Conservation (phyloP, 116 monocot species). For the Cymodocea nodosa region DNA sequence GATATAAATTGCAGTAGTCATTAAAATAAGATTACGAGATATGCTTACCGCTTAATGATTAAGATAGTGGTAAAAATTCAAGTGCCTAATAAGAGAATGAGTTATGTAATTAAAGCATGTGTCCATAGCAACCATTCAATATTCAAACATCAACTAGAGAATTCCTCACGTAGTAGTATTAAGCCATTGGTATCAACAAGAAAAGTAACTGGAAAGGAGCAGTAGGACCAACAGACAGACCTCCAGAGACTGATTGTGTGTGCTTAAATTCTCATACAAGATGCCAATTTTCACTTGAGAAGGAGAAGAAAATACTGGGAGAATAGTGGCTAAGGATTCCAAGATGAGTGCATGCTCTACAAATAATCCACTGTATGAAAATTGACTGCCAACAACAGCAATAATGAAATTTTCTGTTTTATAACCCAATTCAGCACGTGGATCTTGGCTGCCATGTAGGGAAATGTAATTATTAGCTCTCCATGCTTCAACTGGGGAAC, state of each 20-base stretch:
- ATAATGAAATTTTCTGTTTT: conserved; percentile 64
- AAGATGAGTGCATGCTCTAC: conserved; percentile 77
- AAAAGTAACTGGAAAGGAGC: too few relatives aligned
- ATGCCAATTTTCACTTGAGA: conserved; percentile 57
- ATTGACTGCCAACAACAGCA: conserved; percentile 70
- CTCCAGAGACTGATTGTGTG: conserved; percentile 53
- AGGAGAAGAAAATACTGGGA: conserved; percentile 30
- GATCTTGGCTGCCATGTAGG: conserved; percentile 11
- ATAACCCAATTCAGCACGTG: conserved; percentile 31
- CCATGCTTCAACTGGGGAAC: conserved; percentile 69
- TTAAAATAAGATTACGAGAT: neutral
- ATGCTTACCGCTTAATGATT: neutral
- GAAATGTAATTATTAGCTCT: conserved; percentile 27
- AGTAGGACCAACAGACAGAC: conserved; percentile 16
- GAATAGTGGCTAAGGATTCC: conserved; percentile 49
- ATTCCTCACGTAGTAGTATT: too few relatives aligned
- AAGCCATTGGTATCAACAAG: too few relatives aligned
- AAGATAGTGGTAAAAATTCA: too few relatives aligned
- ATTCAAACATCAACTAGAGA: too few relatives aligned
- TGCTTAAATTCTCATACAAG: conserved; percentile 32
- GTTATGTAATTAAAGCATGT: too few relatives aligned
- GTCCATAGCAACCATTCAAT: too few relatives aligned
- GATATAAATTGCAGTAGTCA: neutral
- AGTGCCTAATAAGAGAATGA: too few relatives aligned
- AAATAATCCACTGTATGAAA: conserved; percentile 71